phyloP scores from a whole-genome alignment of 306 rosid species.

The Citrullus colocynthis region DNA sequence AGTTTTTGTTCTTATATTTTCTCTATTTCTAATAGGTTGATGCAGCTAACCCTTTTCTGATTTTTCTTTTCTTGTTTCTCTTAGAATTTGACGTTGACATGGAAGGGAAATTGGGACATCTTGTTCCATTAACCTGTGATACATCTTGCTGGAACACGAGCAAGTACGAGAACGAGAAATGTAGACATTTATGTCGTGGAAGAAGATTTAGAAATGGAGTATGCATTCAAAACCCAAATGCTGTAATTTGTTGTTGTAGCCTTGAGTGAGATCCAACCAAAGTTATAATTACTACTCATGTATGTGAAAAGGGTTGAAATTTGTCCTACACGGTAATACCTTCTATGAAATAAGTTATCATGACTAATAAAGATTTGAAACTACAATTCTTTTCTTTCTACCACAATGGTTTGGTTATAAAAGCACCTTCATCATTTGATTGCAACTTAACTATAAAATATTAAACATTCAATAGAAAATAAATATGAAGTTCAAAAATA shows the following conservation, averaged over 20 bases:
- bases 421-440: no score
- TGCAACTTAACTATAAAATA: no score
- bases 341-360: no score
- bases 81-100: background rate
- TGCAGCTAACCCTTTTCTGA: background rate
- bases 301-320: no score
- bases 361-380: no score
- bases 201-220: background rate
- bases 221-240: background rate
- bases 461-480: no score
- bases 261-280: no score
- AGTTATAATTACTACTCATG: no score
- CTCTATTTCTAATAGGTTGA: background rate
- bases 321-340: no score
- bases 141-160: background rate
- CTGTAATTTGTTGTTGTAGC: background rate
- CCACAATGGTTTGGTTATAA: no score
- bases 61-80: background rate
- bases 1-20: background rate
- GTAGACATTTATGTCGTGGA: background rate
- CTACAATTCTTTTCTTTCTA: no score
- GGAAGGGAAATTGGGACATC: background rate
- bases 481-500: no score
- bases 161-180: background rate
- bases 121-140: background rate